Conservation (phyloP, 2,329 filamentous ascomycete species). For the Talaromyces rugulosus region DNA sequence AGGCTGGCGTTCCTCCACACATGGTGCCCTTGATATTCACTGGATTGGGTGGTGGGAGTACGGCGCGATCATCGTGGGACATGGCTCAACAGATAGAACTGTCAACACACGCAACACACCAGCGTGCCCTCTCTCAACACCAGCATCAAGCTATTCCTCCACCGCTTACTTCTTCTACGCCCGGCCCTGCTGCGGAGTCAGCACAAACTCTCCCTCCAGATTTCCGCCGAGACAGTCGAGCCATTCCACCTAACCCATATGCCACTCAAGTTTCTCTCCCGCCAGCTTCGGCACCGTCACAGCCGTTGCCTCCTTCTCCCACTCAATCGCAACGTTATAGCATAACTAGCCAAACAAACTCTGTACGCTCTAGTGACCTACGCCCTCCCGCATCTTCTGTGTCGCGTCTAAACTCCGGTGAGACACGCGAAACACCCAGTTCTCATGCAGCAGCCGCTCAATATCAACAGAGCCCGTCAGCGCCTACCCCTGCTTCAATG, state of each 20-base stretch:
- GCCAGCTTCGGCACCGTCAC: conserved; percentile 19
- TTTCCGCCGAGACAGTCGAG: conserved; percentile 25
- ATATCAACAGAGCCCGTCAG: conserved; percentile 29
- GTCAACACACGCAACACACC: conserved; percentile 33
- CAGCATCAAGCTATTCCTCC: conserved; percentile 22
- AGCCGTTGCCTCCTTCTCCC: conserved; percentile 18
- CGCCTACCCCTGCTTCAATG: conserved; percentile 49
- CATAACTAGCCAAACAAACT: conserved; percentile 20
- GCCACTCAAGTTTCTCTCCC: conserved; percentile 16
- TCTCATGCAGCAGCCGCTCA: conserved; percentile 20
- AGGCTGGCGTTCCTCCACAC: conserved; percentile 66
- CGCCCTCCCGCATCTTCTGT: conserved; percentile 23
- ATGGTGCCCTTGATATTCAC: conserved; percentile 73
- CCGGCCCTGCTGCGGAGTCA: conserved; percentile 17
- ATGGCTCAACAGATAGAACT: conserved; percentile 60
- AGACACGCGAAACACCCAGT: conserved; percentile 36
- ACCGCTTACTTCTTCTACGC: conserved; percentile 17
- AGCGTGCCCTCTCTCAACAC: conserved; percentile 21
- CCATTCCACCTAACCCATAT: conserved; percentile 34
- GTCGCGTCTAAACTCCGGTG: conserved; percentile 38
- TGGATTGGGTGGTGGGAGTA: conserved; percentile 61
- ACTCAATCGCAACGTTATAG: conserved; percentile 21
- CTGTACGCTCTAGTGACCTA: conserved; percentile 13
- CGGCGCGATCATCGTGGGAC: conserved; percentile 60
- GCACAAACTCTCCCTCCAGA: conserved; percentile 16